Base-by-base conservation (phyloP, 805 yeast genomes). In the Phaffomyces thermotolerans region DNA sequence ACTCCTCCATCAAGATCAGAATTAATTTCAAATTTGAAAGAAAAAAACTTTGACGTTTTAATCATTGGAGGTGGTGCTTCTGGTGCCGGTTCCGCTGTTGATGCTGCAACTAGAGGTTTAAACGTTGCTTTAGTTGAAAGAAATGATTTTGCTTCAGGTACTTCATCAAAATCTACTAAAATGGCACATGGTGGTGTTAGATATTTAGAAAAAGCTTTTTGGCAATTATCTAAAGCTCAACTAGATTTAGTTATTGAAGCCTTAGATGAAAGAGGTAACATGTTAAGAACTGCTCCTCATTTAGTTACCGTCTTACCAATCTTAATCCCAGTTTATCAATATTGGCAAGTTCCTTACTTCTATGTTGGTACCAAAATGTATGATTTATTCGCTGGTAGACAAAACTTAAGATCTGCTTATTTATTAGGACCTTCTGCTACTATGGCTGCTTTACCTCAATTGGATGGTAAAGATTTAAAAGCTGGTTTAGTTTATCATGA, bases 111-210 rank as follows among this genome's bases (percentile, higher is more conserved):
- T 36, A 76, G 98, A 64, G 97, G 97, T 39, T 76, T 89, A 53
- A 85, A 87, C 58, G 96, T 88, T 36, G 85, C 95, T 41, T 64
- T 90, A 45, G 75, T 90, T 46, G 98, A 90, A 65, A 83, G 83
- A 60, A 79, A 78, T 51, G 98, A 90, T 69, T 90, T 84, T 60
- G 95, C 96, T 8, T 74, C 88, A 9, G 96, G 96, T 35, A 91
- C 97, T 14, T 84, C 95, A 8, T 88, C 96, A 31, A 85, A 89
- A 58, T 85, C 95, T 14, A 90, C 98, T 39, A 90, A 90, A 68
- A 85, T 90, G 81, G 96, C 95, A 36, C 98, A 90, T 62, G 98
- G 98, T 52, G 98, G 98, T 63, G 96, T 90, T 36, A 75, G 98
- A 58, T 90, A 90, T 65, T 75, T 90, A 58, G 98, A 90, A 64